Base-by-base conservation (phyloP, 2,329 filamentous ascomycete genomes). In the Didymella pomorum region DNA sequence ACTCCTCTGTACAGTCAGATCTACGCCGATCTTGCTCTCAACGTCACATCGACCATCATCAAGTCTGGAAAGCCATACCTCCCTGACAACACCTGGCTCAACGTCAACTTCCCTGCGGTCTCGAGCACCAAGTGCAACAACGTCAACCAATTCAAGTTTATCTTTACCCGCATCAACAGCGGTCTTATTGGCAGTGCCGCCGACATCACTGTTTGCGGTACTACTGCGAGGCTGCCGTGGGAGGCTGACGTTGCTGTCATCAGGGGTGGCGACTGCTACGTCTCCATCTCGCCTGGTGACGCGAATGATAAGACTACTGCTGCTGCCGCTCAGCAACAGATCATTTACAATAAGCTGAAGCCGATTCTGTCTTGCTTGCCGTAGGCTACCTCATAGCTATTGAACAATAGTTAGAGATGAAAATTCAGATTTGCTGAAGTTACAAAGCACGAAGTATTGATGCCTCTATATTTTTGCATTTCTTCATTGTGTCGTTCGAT, bases 31-130 rank as follows among this genome's bases (percentile, higher is more conserved):
- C 80, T 91, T 4, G 84, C 88, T 1, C 77, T 83, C 12, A 84
- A 82, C 25, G 69, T 91, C 6, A 87, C 86, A 8, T 76, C 84
- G 49, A 78, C 79, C 2, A 68, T 91, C 37, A 70, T 89, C 26
- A 79, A 74, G 1, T 80, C 83, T 0, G 87, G 87, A 37, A 79
- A 79, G 37, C 89, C 89, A 0, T 90, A 89, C 68, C 79, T 91
- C 3, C 88, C 89, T 0, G 67, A 78, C 0, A 80, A 83, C 44
- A 80, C 85, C 2, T 90, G 82, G 72, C 81, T 91, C 29, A 91
- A 91, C 64, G 87, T 91, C 66, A 91, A 91, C 76, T 89, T 89
- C 67, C 86, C 86, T 5, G 74, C 80, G 56, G 82, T 85, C 1
- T 76, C 70, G 2, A 74, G 77, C 6, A 79, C 71, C 0, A 71